Percentiles rank a stretch among this genome's conserved stretches.
These are phyloP conservation scores for Mycena pura DNA, from an alignment of 768 basidiomycete genomes.

Conservation along the genomic window DNA sequence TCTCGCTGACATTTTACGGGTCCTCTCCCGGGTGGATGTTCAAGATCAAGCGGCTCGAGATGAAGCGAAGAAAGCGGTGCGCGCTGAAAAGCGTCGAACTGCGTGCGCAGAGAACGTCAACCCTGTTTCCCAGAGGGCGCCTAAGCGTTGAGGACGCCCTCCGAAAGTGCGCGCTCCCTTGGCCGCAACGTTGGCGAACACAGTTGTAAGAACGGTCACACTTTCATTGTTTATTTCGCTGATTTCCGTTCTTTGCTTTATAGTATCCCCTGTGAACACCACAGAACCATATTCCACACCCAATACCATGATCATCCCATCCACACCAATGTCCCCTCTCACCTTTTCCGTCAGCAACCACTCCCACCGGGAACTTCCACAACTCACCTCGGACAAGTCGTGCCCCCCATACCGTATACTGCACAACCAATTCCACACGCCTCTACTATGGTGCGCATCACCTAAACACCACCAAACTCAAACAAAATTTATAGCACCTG, in stretches of 20 bases:
- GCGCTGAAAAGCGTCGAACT: neutral
- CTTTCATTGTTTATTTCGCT: constrained; percentile 5
- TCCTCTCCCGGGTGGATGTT: neutral
- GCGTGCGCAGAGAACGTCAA: too few species aligned
- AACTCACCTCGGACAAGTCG: neutral
- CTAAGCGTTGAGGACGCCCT: neutral
- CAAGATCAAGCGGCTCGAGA: neutral
- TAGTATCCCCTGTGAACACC: too few species aligned
- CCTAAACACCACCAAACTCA: too few species aligned
- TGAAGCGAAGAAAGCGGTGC: neutral
- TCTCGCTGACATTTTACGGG: neutral
- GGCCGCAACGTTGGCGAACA: neutral
- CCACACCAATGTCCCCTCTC: too few species aligned
- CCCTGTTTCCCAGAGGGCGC: neutral
- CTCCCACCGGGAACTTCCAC: neutral
- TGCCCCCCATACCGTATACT: too few species aligned
- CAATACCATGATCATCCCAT: too few species aligned
- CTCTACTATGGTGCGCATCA: too few species aligned
- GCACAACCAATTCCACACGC: too few species aligned
- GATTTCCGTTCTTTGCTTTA: too few species aligned
- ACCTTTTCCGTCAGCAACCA: neutral
- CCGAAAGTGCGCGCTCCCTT: neutral
- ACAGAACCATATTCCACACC: too few species aligned
- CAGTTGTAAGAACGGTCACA: neutral
- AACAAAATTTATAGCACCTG: too few species aligned